Evolutionary conservation across 83 land plant species (phyloP).

Genomic region (Thuja plicata): DNA sequence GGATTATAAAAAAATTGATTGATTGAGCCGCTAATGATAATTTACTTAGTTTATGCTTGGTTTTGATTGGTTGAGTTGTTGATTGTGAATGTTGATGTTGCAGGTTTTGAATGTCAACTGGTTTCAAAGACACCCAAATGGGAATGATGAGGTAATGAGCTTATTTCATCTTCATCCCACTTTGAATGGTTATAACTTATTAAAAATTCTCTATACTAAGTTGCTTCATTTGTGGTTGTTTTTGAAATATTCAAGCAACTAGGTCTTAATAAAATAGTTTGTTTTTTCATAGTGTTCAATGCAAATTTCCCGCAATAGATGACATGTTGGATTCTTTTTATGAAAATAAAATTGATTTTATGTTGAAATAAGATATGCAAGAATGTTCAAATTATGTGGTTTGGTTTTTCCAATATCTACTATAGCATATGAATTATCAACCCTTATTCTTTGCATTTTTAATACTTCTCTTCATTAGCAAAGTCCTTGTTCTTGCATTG

Average conservation of each 20-base stretch:
- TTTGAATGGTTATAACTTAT: not conserved
- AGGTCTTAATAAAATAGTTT: not conserved
- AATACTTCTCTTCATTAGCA: too few species aligned
- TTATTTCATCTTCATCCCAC: not conserved
- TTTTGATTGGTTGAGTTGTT: not conserved
- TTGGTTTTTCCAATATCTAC: too few species aligned
- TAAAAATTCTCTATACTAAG: not conserved
- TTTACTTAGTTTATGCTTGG: not conserved
- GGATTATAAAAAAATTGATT: not conserved
- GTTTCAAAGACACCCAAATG: constrained; percentile 49
- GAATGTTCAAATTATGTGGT: too few species aligned
- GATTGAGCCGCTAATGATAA: not conserved
- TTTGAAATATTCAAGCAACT: not conserved
- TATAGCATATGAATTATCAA: too few species aligned
- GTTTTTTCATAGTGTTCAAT: too few species aligned
- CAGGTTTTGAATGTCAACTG: constrained; percentile 55
- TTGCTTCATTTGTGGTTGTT: not conserved
- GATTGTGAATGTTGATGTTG: not conserved
- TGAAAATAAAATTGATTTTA: too few species aligned
- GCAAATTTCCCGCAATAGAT: too few species aligned
- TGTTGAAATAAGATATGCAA: too few species aligned
- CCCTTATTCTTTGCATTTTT: too few species aligned
- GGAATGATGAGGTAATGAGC: constrained; percentile 61
- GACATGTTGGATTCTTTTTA: too few species aligned
- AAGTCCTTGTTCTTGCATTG: too few species aligned